Conservation (phyloP, 2,329 filamentous ascomycete species). For the Pseudodiploospora longispora region DNA sequence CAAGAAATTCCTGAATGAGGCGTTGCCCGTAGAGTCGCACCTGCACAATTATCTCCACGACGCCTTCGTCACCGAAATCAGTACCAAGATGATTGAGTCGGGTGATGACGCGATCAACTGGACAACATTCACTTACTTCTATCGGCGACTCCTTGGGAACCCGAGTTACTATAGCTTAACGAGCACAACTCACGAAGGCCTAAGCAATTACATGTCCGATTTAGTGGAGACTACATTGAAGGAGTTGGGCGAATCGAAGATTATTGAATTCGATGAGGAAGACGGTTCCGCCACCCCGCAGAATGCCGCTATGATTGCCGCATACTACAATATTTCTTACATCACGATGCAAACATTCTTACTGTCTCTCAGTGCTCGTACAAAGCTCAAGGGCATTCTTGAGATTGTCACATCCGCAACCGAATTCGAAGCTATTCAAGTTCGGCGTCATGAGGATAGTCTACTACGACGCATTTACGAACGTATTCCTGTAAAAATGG, state of each 20-base stretch:
- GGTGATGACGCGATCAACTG: slow-evolving; percentile 97
- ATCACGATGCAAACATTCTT: slow-evolving; percentile 99
- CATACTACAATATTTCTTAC: slow-evolving; percentile 99
- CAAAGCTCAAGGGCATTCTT: slow-evolving; percentile 92
- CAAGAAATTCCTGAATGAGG: slow-evolving; percentile 97
- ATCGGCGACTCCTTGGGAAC: slow-evolving; percentile 86
- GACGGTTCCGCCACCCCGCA: slow-evolving; percentile 83
- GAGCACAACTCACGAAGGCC: slow-evolving; percentile 80
- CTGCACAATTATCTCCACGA: slow-evolving; percentile 88
- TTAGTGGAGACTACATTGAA: slow-evolving; percentile 87
- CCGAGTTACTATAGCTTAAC: slow-evolving; percentile 92
- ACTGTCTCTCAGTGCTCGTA: slow-evolving; percentile 77
- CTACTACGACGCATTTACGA: slow-evolving; percentile 90
- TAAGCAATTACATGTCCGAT: slow-evolving; percentile 92
- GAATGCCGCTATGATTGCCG: slow-evolving; percentile 95
- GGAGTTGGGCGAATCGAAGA: slow-evolving; percentile 85
- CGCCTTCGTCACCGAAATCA: slow-evolving; percentile 94
- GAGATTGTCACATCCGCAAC: slow-evolving; percentile 96
- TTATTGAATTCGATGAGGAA: slow-evolving; percentile 91
- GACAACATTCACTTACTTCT: slow-evolving; percentile 98
- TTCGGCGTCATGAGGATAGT: slow-evolving; percentile 82
- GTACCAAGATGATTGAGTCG: slow-evolving; percentile 88
- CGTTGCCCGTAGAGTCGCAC: slow-evolving; percentile 89
- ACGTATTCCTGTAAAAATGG: slow-evolving; percentile 90
- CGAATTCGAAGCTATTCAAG: slow-evolving; percentile 92